Conservation (phyloP, 306 rosid genomes). For the Comarum palustre region DNA sequence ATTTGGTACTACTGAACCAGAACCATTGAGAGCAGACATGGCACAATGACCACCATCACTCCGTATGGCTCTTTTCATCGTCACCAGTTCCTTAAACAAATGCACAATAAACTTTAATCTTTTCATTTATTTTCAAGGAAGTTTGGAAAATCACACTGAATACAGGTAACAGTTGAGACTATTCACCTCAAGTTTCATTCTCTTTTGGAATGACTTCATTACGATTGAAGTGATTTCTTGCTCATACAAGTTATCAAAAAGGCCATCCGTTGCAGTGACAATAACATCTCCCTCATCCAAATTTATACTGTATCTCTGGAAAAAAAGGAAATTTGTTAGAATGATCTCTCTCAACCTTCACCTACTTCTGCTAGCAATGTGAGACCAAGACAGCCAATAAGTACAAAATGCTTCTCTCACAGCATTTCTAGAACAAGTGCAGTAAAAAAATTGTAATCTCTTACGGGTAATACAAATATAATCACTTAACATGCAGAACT, state of each 20-base stretch:
- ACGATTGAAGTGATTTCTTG: slow-evolving; percentile 58
- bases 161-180: slow-evolving; percentile 3
- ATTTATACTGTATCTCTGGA: slow-evolving; percentile 36
- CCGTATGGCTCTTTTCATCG: neutral
- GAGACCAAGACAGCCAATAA: neutral
- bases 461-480: neutral
- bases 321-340: slow-evolving; percentile 1
- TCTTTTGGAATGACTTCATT: slow-evolving; percentile 42
- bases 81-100: neutral
- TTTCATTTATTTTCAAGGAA: slow-evolving; percentile 1
- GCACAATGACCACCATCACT: neutral
- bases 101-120: neutral
- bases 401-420: neutral
- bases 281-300: slow-evolving; percentile 66
- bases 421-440: neutral
- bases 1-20: neutral
- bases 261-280: slow-evolving; percentile 70
- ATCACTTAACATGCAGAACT: neutral
- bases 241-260: slow-evolving; percentile 74
- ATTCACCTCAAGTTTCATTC: slow-evolving; percentile 58
- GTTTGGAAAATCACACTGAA: neutral
- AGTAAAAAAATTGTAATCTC: neutral
- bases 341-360: neutral
- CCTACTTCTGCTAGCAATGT: neutral
- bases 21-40: neutral